A percentile compares a stretch with the other conserved stretches of the same genome.
These are phyloP conservation scores for Xylaria telfairii DNA, from an alignment of 495 filamentous ascomycete species.

Conservation along the genomic window DNA sequence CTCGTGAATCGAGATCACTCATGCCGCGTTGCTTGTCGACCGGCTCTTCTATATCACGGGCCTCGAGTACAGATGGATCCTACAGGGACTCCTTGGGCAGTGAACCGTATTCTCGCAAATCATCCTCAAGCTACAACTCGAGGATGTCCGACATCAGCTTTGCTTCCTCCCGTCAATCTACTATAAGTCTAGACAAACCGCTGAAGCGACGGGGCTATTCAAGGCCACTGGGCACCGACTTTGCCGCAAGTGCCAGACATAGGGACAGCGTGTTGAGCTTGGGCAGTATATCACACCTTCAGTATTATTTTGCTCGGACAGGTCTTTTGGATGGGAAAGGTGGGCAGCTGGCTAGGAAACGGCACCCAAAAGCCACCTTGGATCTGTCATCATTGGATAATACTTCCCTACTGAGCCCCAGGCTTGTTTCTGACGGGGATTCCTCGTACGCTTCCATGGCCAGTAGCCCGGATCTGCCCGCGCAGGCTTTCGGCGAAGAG, in stretches of 20 bases:
- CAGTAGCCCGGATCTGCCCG: slow-evolving; percentile 57
- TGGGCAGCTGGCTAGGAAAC: slow-evolving; percentile 75
- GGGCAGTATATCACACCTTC: slow-evolving; percentile 94
- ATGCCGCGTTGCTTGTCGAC: slow-evolving; percentile 78
- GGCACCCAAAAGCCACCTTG: slow-evolving; percentile 63
- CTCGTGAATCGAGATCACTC: slow-evolving; percentile 64
- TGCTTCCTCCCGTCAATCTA: slow-evolving; percentile 53
- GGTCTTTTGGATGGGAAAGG: slow-evolving; percentile 93
- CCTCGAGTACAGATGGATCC: slow-evolving; percentile 64
- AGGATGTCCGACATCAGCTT: slow-evolving; percentile 45
- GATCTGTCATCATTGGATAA: slow-evolving; percentile 54
- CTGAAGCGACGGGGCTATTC: slow-evolving; percentile 82
- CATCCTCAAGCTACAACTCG: slow-evolving; percentile 51
- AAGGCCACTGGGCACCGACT: slow-evolving; percentile 87
- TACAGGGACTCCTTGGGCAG: slow-evolving; percentile 56
- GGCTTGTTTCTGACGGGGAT: slow-evolving; percentile 52
- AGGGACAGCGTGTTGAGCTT: slow-evolving; percentile 94
- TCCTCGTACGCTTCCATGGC: slow-evolving; percentile 63
- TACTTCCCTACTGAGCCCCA: slow-evolving; percentile 47
- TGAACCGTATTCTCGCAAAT: slow-evolving; percentile 60
- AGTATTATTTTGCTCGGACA: slow-evolving; percentile 97
- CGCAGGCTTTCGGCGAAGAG: slow-evolving; percentile 46
- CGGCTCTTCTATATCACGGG: slow-evolving; percentile 68
- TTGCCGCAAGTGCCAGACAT: slow-evolving; percentile 86
- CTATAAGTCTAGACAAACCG: slow-evolving; percentile 48